Evolutionary conservation across 805 yeast genomes (phyloP), one percentile per base, ranked within the genome.

Genomic region (Myxozyma geophila): DNA sequence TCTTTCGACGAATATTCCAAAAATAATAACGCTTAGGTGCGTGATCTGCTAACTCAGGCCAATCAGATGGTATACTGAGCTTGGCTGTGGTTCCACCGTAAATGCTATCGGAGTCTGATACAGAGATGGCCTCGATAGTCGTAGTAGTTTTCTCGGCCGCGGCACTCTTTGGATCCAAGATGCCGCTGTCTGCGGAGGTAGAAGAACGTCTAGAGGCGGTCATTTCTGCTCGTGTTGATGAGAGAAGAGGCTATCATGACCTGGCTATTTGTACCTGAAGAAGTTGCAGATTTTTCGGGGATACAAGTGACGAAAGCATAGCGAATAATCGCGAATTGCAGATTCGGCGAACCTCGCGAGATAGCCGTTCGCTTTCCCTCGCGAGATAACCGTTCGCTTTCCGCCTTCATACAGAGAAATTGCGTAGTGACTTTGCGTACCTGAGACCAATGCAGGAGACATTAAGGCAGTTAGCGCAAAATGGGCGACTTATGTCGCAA

Each of bases 1-100:
- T 49, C 37, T n/a, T 33, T 4, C 57, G 56, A 7, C 35, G 23
- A 3, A 21, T 15, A 17, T 52, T 57, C 69, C 69, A 66, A 43
- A 66, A 66, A 36, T 54, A 64, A 28, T 58, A 64, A 13, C 33
- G 35, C 43, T 41, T 36, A 10, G 66, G 63, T 21, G 28, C 58
- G 13, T 58, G 57, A 8, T 60, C 49, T 2, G 68, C 66, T 19
- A 64, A 55, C 15, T 52, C 59, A n/a, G 68, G 68, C 68, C 68
- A 64, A 17, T 62, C 63, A 2, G 36, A 44, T 7, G 68, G 66
- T n/a, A 64, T 58, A 37, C 58, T 62, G 28, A 63, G 48, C 44
- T 53, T 39, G 7, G 59, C 55, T 7, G 59, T 19, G 19, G 53
- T 19, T 5, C 59, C 65, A 1, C 58, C 61, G 39, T 52, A 52